These are phyloP conservation scores for Calonectria ilicicola DNA, from an alignment of 2,329 filamentous ascomycete species.

Conservation along the genomic window DNA sequence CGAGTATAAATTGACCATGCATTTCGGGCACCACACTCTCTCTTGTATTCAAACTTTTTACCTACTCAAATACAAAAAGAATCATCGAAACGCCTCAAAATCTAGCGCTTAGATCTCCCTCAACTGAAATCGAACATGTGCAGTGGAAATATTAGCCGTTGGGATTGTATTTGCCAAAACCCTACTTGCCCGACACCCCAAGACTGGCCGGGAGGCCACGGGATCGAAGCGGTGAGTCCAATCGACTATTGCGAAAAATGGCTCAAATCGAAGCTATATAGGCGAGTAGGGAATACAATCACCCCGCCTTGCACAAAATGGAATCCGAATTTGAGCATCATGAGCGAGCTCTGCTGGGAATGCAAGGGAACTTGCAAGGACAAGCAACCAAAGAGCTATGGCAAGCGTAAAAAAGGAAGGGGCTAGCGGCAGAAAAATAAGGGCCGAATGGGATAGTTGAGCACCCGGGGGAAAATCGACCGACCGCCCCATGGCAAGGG, in stretches of 20 bases:
- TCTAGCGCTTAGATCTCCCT: not conserved
- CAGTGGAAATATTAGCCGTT: not conserved
- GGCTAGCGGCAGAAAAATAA: not conserved
- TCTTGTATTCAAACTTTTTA: not conserved
- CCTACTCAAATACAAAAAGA: not conserved
- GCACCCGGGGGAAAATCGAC: too few relatives aligned
- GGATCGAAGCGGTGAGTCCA: not conserved
- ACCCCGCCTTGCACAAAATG: not conserved
- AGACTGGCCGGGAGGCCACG: not conserved
- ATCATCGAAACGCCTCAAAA: not conserved
- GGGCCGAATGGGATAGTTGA: not conserved
- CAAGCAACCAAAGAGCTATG: not conserved
- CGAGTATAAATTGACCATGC: not conserved
- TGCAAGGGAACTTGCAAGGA: not conserved
- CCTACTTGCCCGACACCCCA: not conserved
- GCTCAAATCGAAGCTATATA: not conserved
- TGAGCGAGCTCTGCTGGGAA: not conserved
- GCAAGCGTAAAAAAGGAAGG: not conserved
- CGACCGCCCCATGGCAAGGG: not conserved
- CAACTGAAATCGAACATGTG: not conserved
- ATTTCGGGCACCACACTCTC: not conserved
- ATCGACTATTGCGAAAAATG: not conserved
- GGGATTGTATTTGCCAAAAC: not conserved
- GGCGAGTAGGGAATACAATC: not conserved
- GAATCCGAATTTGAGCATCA: not conserved